A percentile compares a stretch with the other conserved stretches of the same genome.
These are phyloP conservation scores for Serendipita sp. DNA, from an alignment of 768 basidiomycete genomes.

Conservation along the genomic window DNA sequence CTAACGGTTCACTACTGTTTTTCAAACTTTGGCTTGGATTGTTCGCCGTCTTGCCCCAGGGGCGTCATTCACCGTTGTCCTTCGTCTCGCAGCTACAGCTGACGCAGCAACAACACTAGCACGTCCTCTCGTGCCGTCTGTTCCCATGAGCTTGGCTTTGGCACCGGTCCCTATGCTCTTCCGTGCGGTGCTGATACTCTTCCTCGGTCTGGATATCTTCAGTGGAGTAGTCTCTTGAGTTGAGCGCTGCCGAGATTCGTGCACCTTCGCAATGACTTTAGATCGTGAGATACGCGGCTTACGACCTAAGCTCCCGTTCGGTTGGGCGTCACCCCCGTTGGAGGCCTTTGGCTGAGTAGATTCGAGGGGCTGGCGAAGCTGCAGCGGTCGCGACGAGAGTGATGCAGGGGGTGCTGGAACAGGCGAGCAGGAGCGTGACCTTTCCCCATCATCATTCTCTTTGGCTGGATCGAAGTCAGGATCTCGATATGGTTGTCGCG, in stretches of 20 bases:
- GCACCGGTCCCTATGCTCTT: not conserved
- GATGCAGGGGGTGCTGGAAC: slow-evolving; percentile 1
- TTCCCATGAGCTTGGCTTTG: not conserved
- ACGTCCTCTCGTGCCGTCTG: not conserved
- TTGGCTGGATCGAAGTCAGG: not conserved
- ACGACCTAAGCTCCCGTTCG: slow-evolving; percentile 17
- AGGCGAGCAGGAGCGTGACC: not conserved
- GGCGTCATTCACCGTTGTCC: not conserved
- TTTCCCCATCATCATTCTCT: not conserved
- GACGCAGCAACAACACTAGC: not conserved
- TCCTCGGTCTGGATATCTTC: not conserved
- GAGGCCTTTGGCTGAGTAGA: not conserved
- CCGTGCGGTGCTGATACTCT: not conserved
- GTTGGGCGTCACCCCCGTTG: not conserved
- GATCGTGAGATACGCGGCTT: slow-evolving; percentile 70
- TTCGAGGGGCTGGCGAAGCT: not conserved
- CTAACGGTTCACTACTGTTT: too few species aligned
- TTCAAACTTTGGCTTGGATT: not conserved
- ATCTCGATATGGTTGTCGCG: not conserved
- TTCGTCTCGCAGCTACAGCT: not conserved
- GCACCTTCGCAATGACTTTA: slow-evolving; percentile 59
- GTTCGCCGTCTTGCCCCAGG: not conserved
- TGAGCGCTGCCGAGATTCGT: slow-evolving; percentile 36
- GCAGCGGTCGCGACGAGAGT: not conserved
- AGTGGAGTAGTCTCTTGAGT: not conserved